Percentiles rank a stretch among this genome's conserved stretches.
These are phyloP conservation scores for Pestalotiopsis sp. DNA, from an alignment of 2,329 filamentous ascomycete species.

Conservation along the genomic window DNA sequence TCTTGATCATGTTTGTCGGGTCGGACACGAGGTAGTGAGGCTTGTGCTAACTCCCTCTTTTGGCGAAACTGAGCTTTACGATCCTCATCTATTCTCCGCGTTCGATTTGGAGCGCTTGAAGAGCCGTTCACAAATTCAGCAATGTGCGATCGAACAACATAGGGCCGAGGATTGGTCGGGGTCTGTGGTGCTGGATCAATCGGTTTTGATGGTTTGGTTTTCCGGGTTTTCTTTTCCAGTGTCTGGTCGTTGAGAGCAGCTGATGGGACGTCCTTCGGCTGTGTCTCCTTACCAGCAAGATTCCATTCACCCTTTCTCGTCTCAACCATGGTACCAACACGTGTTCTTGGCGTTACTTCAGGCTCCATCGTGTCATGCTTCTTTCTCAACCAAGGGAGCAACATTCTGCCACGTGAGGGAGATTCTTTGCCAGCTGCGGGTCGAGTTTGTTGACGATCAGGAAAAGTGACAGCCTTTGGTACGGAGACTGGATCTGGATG, in stretches of 20 bases:
- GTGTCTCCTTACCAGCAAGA: not conserved
- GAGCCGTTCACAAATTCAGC: not conserved
- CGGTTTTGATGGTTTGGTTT: not conserved
- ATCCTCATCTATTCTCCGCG: not conserved
- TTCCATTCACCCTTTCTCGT: not conserved
- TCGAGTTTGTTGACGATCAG: not conserved
- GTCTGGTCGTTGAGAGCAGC: not conserved
- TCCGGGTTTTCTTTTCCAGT: not conserved
- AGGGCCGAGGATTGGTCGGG: not conserved
- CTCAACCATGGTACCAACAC: not conserved
- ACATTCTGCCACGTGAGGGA: slow-evolving; percentile 18
- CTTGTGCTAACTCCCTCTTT: not conserved
- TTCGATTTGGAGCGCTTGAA: not conserved
- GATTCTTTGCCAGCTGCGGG: slow-evolving; percentile 10
- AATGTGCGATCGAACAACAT: slow-evolving; percentile 2
- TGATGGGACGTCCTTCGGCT: not conserved
- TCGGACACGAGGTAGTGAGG: not conserved
- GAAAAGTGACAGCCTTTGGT: slow-evolving; percentile 19
- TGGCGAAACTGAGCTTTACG: not conserved
- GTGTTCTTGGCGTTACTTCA: not conserved
- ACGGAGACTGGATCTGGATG: slow-evolving; percentile 18
- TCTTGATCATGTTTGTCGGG: not conserved
- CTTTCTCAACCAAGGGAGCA: slow-evolving; percentile 29
- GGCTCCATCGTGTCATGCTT: slow-evolving; percentile 16
- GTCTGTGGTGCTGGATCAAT: not conserved